Percentiles rank a stretch among this genome's conserved stretches.
These are phyloP conservation scores for Dendrocalamus latiflorus DNA, from an alignment of 202 grass and related monocot species.

Conservation along the genomic window DNA sequence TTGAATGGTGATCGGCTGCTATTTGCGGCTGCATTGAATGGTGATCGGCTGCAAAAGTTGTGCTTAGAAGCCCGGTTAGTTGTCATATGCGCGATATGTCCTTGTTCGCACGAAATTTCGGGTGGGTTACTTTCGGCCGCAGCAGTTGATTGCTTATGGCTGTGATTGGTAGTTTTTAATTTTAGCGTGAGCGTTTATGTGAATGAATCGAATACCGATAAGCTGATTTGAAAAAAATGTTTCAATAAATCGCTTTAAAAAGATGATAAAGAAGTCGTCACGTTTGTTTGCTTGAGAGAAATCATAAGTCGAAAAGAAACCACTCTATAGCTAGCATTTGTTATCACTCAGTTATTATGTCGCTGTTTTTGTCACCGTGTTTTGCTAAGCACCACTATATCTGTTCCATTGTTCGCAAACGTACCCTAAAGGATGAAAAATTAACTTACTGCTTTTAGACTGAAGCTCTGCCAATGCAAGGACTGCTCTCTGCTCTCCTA, in stretches of 20 bases:
- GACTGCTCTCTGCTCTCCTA: not conserved
- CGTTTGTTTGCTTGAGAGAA: no score
- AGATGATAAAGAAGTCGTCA: no score
- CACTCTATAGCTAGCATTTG: not conserved
- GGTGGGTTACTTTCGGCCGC: no score
- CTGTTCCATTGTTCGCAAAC: not conserved
- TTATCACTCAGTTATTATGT: not conserved
- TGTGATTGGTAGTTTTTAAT: no score
- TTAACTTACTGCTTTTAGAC: not conserved
- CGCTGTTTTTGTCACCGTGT: not conserved
- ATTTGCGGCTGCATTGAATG: not conserved
- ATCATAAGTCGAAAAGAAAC: no score
- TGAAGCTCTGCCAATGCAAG: not conserved
- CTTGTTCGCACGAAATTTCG: not conserved
- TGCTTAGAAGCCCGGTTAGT: not conserved
- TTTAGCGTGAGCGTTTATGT: no score
- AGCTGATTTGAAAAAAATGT: no score
- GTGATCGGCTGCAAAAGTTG: constrained; percentile 7
- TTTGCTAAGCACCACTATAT: not conserved
- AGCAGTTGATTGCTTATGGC: no score
- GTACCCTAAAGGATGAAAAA: not conserved
- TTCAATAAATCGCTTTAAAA: no score
- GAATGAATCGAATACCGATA: no score
- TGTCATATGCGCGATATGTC: not conserved
- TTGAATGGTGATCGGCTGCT: no score